Evolutionary conservation across 169 alveolate species (phyloP), one percentile per base, ranked within the genome.

Genomic region (Amoebophrya sp.): DNA sequence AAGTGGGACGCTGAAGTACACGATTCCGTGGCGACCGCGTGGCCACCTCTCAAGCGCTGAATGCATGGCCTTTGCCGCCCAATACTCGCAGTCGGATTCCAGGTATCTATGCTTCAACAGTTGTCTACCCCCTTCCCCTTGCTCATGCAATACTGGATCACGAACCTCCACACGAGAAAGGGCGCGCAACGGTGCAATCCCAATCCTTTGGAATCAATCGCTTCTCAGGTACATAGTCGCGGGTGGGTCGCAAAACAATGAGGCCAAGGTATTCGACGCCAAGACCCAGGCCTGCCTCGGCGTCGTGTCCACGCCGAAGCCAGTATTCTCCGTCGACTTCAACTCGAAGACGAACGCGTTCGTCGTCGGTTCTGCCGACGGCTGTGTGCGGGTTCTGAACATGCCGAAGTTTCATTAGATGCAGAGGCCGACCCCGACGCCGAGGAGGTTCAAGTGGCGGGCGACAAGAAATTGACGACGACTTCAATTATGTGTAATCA

Each of bases 221-320:
- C 2, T n/a, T 13, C 23, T 58, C 34, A 58, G 78, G 78, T 58
- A 58, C 78, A 58, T 58, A 13, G 34, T 58, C 34, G 78, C 78
- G 34, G 78, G 78, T n/a, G 78, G 78, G 78, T 58, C 78, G 78
- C 78, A 58, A 58, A 58, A 58, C 78, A 58, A 58, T 29, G 78
- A 58, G 34, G 78, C 78, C 7, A 58, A 58, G 34, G 78, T 58
- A 29, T 58, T 58, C 23, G 78, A 58, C 34, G 78, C 78, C 39
- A 58, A 58, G 78, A 23, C 78, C 39, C 23, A 58, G 34, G 5
- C 7, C 39, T 58, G 78, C 78, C 23, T 58, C 7, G 78, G 78
- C 34, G 78, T 58, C 39, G 78, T 58, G 38, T 58, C 78, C 7
- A 58, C 78, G 23, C 78, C 78, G 4, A 58, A 58, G 34, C 78